These are phyloP conservation scores for Epichloe typhina DNA, from an alignment of 2,329 filamentous ascomycete species.

Conservation along the genomic window DNA sequence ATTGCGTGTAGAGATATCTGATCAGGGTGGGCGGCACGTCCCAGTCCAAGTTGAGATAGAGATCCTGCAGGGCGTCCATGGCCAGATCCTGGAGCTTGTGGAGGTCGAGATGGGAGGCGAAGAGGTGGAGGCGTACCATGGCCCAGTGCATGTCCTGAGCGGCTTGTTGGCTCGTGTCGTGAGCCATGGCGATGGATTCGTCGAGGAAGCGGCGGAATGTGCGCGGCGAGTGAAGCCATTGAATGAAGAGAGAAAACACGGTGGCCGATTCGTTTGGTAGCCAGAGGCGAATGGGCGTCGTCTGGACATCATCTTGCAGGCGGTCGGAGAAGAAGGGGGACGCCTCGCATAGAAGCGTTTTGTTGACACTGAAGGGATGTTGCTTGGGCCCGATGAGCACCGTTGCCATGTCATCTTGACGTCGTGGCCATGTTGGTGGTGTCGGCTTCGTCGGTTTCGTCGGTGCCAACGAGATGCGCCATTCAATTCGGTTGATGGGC, in stretches of 20 bases:
- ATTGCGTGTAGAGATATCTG: conserved; percentile 39
- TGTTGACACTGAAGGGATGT: conserved; percentile 28
- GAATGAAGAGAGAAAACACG: conserved; percentile 40
- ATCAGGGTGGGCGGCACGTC: conserved; percentile 40
- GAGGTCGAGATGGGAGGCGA: conserved; percentile 38
- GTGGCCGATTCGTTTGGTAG: conserved; percentile 33
- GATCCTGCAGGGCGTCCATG: conserved; percentile 46
- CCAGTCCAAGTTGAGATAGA: conserved; percentile 46
- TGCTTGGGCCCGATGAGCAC: conserved; percentile 30
- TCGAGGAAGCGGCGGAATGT: conserved; percentile 32
- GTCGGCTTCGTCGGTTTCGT: neutral
- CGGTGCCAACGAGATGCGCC: neutral
- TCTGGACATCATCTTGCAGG: conserved; percentile 22
- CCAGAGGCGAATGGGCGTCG: conserved; percentile 22
- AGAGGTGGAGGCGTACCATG: conserved; percentile 42
- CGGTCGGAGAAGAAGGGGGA: conserved; percentile 36
- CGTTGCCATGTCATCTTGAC: conserved; percentile 16
- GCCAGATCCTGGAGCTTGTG: conserved; percentile 39
- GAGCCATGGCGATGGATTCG: conserved; percentile 21
- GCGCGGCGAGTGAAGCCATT: conserved; percentile 35
- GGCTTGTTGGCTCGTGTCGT: conserved; percentile 15
- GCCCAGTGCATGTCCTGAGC: conserved; percentile 38
- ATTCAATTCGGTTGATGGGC: neutral
- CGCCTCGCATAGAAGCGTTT: conserved; percentile 30
- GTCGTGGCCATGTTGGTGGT: conserved; percentile 11